Evolutionary conservation across 352 stramenopile species (phyloP), one percentile per base, ranked within the genome.

Genomic region (Globisporangium cystogenes): DNA sequence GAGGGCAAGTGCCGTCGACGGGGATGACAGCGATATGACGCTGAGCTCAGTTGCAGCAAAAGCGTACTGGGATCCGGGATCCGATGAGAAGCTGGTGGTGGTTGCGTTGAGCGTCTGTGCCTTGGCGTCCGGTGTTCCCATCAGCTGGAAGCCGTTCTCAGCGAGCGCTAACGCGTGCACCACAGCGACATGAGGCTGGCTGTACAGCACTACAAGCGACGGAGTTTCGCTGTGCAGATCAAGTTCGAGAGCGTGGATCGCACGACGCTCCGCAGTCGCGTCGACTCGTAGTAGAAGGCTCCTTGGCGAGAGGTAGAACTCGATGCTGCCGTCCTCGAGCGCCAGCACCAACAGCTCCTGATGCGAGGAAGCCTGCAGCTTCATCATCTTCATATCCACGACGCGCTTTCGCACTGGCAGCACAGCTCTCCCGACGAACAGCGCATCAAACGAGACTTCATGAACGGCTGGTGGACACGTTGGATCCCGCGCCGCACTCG

Each of bases 371-470:
- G 16, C 20, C 3, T 52, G 60, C 7, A 82, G 27, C 24, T 74
- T 77, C 45, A 57, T 59, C 52, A 88, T 74, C 37, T 73, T 69
- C 37, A 88, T 54, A 23, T 73, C 72, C 0, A 60, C 68, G 11
- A 83, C 55, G 4, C 49, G 27, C 2, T 54, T 45, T 3, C 47
- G 26, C 15, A 62, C 35, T 0, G 33, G 6, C 4, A 73, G 44
- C 8, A 44, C 27, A 1, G 48, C 57, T 40, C 51, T 51, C 27
- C 82, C 65, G 0, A 88, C 60, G 51, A 85, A 86, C 29, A 64
- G 65, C n/a, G 56, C 54, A 1, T 79, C 65, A 46, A 86, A 88
- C 7, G 20, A 14, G 14, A 18, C 29, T 3, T 27, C 46, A 7
- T 11, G 27, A 20, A 18, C 29, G 11, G 11, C 46, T 27, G 56